Evolutionary conservation across 805 yeast species (phyloP), one percentile per base, ranked within the genome.

Genomic region (Ogataea populi-albae): DNA sequence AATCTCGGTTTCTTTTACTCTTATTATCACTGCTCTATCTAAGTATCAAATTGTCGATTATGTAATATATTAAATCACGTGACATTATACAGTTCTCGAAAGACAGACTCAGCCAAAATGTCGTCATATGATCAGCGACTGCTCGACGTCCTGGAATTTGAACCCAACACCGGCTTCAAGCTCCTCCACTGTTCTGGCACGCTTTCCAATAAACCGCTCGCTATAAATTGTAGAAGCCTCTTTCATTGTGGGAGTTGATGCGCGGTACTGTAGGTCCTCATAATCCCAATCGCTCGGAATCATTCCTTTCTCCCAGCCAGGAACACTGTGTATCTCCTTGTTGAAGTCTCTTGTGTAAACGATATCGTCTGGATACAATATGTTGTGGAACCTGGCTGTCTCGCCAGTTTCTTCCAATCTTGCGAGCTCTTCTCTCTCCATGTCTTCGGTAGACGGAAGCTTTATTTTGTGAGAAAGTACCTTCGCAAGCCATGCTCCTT

Each of bases 401-500:
- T 62, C 62, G 2, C 81, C 83, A 30, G 67, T 65, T n/a, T 40
- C 49, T 5, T 54, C 54, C 10, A 64, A 55, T 19, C 73, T 59
- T 18, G 62, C 52, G 5, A 47, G 35, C 30, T 72, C 73, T 57
- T 71, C 72, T 22, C 52, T 43, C 23, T 47, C 42, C 76, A 78
- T 79, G 15, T 64, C 72, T 18, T 62, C 65, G 12, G 49, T 46
- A 0, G 67, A 27, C 1, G 89, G 87, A 11, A 81, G 56, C 14
- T 46, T 10, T 2, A 84, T 55, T 31, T 77, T 65, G 0, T 79
- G 79, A 5, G 74, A 57, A 61, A 83, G 75, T 1, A 79, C 76
- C 41, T 88, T 68, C 2, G 85, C 74, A 15, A 84, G 64, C 51
- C 80, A 71, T 4, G 79, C 69, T 0, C 85, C 86, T 54, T 86